Evolutionary conservation across 257 asterid species (phyloP).

Genomic region (Salvia splendens): DNA sequence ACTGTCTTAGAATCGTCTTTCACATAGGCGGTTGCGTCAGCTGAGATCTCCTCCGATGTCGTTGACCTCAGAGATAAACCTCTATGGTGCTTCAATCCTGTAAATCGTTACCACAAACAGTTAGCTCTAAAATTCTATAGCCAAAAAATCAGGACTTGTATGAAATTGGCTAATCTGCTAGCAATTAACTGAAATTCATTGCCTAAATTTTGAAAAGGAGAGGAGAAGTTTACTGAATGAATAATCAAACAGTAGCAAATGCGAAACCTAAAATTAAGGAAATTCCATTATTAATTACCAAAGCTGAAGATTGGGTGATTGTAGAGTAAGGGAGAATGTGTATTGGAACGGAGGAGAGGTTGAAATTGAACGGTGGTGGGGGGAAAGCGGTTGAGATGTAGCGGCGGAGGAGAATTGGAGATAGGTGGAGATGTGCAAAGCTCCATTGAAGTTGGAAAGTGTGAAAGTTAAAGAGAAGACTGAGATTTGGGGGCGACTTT

Average conservation of each 20-base stretch:
- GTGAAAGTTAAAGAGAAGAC: slow-evolving; percentile 20
- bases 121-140: not conserved
- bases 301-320: slow-evolving; percentile 18
- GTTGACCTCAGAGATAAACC: slow-evolving; percentile 37
- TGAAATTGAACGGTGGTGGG: slow-evolving; percentile 19
- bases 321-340: slow-evolving; percentile 12
- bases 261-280: no score
- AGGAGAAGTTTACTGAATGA: not conserved
- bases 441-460: slow-evolving; percentile 41
- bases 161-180: not conserved
- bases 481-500: no score
- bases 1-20: slow-evolving; percentile 20
- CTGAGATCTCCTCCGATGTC: slow-evolving; percentile 35
- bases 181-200: not conserved
- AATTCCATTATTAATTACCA: no score
- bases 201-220: not conserved
- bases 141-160: slow-evolving; percentile 3
- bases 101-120: not conserved
- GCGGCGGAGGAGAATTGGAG: slow-evolving; percentile 30
- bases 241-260: not conserved
- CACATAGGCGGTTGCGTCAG: slow-evolving; percentile 24
- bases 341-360: slow-evolving; percentile 6
- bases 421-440: slow-evolving; percentile 44
- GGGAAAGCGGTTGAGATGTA: slow-evolving; percentile 15
- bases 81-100: slow-evolving; percentile 32